Base-by-base conservation (phyloP, 768 basidiomycete species). In the Mycena albidolilacea region DNA sequence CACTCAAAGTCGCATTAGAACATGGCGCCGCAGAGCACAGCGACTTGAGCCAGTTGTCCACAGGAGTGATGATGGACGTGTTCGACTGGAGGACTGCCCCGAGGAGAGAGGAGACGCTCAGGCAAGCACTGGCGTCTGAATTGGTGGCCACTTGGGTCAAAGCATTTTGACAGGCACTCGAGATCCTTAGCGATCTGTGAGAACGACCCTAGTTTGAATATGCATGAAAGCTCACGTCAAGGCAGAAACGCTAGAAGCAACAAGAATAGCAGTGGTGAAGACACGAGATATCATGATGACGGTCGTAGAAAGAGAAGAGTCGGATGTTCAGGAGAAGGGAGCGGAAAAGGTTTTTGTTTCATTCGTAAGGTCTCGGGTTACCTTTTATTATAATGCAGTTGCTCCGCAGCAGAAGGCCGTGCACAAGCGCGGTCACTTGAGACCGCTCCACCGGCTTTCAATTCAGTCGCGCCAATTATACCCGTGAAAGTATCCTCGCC, bases 1-100 rank as follows among this genome's bases (percentile, higher is more conserved):
- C 70, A 43, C 86, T 78, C 30, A 92, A 82, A 11, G 87, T 86
- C n/a, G 78, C 78, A 67, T 90, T 90, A 72, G 81, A 84, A 78
- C 91, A 92, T 0, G 87, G 79, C 4, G 81, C 79, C 43, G 83
- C 80, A 60, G 83, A 73, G 78, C 91, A 92, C 69, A 89, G 21
- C 55, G 87, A 87, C 11, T 79, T 83, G 46, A 91, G 78, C 90
- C 90, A 90, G 54, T 66, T 83, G 79, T 88, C 82, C 68, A 92
- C 67, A 8, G 87, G 81, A 1, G 80, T 73, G 43, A 87, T 77
- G 64, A 87, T 50, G 0, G 86, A 86, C 14, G 80, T 78, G 35
- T 80, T 76, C 14, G 68, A 15, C 9, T 73, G 52, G 38, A 76
- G 23, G 12, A 64, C 64, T 9, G 37, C 5, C n/a, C 65, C 15